Evolutionary conservation across 306 rosid genomes (phyloP).

Genomic region (Inga leiocalycina): DNA sequence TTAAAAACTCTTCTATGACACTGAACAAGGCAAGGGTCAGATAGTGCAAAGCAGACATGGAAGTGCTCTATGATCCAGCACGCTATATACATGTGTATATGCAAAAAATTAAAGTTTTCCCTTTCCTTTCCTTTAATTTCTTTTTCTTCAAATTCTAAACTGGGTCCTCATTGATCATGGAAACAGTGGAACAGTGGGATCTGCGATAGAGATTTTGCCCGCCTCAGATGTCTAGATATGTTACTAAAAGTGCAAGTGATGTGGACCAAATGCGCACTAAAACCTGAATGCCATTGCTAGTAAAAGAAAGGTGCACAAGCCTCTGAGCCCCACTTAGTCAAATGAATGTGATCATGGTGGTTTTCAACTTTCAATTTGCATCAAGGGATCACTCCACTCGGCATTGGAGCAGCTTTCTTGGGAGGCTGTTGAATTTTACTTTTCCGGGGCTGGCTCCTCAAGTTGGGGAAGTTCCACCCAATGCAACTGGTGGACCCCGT

Average conservation of each 20-base stretch:
- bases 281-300: slow-evolving; percentile 18
- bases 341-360: slow-evolving; percentile 32
- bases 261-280: slow-evolving; percentile 47
- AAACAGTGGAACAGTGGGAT: background rate
- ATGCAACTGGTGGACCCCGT: slow-evolving; percentile 26
- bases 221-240: slow-evolving; percentile 21
- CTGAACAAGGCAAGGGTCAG: too few relatives aligned
- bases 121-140: too few relatives aligned
- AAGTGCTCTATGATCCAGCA: too few relatives aligned
- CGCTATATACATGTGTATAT: background rate
- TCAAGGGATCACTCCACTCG: background rate
- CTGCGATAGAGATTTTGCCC: background rate
- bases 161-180: background rate
- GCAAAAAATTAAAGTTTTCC: background rate
- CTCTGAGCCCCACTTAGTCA: slow-evolving; percentile 64
- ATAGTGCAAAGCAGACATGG: background rate
- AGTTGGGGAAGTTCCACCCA: slow-evolving; percentile 44
- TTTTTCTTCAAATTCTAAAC: background rate
- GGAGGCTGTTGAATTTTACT: background rate
- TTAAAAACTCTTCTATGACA: too few relatives aligned
- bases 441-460: slow-evolving; percentile 51
- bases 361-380: slow-evolving; percentile 21
- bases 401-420: background rate
- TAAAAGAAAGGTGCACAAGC: slow-evolving; percentile 51
- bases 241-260: slow-evolving; percentile 36